Conservation (phyloP, 306 rosid genomes). For the Purshia tridentata region DNA sequence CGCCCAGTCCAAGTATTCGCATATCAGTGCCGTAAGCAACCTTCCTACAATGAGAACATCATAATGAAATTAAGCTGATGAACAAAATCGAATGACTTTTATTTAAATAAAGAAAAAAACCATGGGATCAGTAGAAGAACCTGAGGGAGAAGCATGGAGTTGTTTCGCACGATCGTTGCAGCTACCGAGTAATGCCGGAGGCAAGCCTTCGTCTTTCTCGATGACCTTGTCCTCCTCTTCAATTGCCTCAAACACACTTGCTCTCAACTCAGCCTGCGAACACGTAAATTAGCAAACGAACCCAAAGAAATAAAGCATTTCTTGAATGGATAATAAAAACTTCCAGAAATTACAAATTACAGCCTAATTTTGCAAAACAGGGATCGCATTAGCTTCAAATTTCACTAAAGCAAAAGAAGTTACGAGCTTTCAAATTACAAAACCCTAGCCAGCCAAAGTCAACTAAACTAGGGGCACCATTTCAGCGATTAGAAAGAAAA, state of each 20-base stretch:
- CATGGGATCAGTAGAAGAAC: slow-evolving; percentile 22
- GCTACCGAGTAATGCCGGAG: slow-evolving; percentile 96
- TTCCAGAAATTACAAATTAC: neutral
- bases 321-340: neutral
- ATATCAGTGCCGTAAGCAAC: slow-evolving; percentile 80
- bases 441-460: slow-evolving; percentile 16
- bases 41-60: slow-evolving; percentile 62
- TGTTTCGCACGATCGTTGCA: slow-evolving; percentile 98
- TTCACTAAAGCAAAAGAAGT: neutral
- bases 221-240: slow-evolving; percentile 95
- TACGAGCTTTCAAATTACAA: neutral
- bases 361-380: neutral
- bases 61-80: neutral
- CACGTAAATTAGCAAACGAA: neutral
- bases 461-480: neutral
- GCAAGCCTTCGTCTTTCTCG: slow-evolving; percentile 85
- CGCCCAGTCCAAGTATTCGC: slow-evolving; percentile 98
- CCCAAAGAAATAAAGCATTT: neutral
- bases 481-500: neutral
- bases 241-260: slow-evolving; percentile 96
- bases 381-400: slow-evolving; percentile 1
- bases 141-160: slow-evolving; percentile 97
- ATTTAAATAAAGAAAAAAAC: neutral
- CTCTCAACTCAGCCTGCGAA: slow-evolving; percentile 88
- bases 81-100: neutral